phyloP scores from a whole-genome alignment of 192 early-diverging fungal genomes.

The Cladochytrium replicatum region DNA sequence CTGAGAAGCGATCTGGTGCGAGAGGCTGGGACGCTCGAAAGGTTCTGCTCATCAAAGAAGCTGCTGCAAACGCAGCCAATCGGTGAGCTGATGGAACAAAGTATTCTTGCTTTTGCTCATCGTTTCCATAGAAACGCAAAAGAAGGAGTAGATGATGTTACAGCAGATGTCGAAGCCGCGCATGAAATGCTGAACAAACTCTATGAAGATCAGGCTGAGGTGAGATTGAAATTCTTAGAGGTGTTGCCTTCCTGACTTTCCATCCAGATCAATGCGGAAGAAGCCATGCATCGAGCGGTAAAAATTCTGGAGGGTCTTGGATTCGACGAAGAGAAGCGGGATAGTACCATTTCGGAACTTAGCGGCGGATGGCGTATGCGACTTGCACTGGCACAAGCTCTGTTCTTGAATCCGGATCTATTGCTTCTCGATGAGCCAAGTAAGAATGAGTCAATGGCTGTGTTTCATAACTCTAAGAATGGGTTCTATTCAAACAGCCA shows the following conservation, averaged over 20 bases:
- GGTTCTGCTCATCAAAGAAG: too few species aligned
- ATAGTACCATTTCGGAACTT: slow-evolving; percentile 35
- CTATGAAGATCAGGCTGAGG: slow-evolving; percentile 2
- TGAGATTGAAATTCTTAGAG: slow-evolving; percentile 5
- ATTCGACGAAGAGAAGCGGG: slow-evolving; percentile 51
- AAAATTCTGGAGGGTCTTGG: slow-evolving; percentile 67
- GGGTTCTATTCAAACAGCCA: slow-evolving; percentile 32
- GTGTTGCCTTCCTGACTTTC: slow-evolving; percentile 47
- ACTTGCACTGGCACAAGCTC: slow-evolving; percentile 72
- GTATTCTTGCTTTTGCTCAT: too few species aligned
- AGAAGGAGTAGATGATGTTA: background rate
- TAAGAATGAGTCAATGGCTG: too few species aligned
- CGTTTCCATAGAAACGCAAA: too few species aligned
- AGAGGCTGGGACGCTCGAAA: slow-evolving; percentile 36
- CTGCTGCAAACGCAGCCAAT: too few species aligned
- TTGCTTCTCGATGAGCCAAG: slow-evolving; percentile 91
- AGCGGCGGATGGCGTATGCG: slow-evolving; percentile 89
- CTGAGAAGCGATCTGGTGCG: slow-evolving; percentile 20
- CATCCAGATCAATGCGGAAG: slow-evolving; percentile 51
- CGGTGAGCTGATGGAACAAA: too few species aligned
- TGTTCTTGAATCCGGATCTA: slow-evolving; percentile 73
- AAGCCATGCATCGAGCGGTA: slow-evolving; percentile 55
- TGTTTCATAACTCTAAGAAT: background rate
- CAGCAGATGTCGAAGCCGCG: background rate
- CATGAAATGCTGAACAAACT: background rate